Base-by-base conservation (phyloP, 148 eudicot species). In the Arctostaphylos glauca region DNA sequence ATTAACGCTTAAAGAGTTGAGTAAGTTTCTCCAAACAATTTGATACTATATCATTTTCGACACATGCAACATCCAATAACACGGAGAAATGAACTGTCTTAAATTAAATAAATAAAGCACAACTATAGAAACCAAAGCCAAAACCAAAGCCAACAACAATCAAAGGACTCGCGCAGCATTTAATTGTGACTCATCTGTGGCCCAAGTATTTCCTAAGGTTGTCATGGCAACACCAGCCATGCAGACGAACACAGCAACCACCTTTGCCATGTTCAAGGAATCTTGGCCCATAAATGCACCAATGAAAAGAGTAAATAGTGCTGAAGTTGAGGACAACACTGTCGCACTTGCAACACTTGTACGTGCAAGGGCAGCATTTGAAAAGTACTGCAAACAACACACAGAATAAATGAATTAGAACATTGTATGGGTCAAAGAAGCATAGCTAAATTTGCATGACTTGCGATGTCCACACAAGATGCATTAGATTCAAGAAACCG, bases 341-440 rank as follows among this genome's bases (percentile, higher is more conserved):
- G 99, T 96, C 25, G 99, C 94, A 85, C 98, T 96, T 84, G 99
- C 98, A 86, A 96, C 99, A 87, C 99, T 96, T 54, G 99, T 96
- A 43, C 94, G 98, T 59, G 95, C 97, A 86, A 96, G 97, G 77
- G 99, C 99, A 75, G 99, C 98, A 85, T 96, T 96, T 41, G 99
- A 93, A 25, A 96, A 86, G 87, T 96, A 96, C 99, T 96, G 93
- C 87, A 91, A 80, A 49, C 50, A 90, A 68, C 58, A 52, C 72
- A 66, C 25, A 23, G 72, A 64, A 59, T 7, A 59, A n/a, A 21
- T n/a, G 44, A 31, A 10, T 10, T 60, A 60, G 21, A 10, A n/a
- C 38, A 2, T 60, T 12, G 64, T 59, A 60, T n/a, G 5, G 23
- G 71, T 66, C 71, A 23, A 23, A 23, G 44, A 31, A 12, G 71